phyloP scores from a whole-genome alignment of 1,284 basidiomycete genomes.

The Acaromyces ingoldii region DNA sequence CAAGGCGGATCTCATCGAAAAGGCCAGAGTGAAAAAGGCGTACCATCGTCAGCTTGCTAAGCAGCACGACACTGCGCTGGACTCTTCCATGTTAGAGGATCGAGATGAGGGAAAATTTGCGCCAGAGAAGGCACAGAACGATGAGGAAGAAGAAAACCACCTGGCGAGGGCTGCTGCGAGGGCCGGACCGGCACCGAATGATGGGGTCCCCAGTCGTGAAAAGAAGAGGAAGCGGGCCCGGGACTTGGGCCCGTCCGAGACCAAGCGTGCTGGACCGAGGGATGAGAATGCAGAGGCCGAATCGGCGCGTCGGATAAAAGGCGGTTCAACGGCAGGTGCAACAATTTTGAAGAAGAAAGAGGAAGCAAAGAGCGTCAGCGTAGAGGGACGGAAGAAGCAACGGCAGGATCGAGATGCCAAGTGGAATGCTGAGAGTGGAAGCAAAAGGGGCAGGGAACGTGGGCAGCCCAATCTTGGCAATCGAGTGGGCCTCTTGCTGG shows the following conservation, averaged over 20 bases:
- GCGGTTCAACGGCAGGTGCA: neutral
- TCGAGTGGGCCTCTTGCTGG: conserved; percentile 47
- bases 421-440: conserved; percentile 44
- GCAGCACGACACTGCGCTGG: conserved; percentile 6
- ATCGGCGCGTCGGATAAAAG: neutral
- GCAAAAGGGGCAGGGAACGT: conserved; percentile 28
- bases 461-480: conserved; percentile 48
- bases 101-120: conserved; percentile 32
- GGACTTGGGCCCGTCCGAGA: neutral
- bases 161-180: neutral
- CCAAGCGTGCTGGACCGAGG: neutral
- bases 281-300: conserved; percentile 18
- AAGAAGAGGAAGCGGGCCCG: neutral
- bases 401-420: conserved; percentile 30
- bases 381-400: conserved; percentile 1
- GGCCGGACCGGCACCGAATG: neutral
- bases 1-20: conserved; percentile 56
- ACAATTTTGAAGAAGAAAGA: neutral
- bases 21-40: conserved; percentile 57
- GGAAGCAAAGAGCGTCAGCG: neutral
- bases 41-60: conserved; percentile 53
- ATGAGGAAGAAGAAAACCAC: conserved; percentile 6
- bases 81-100: conserved; percentile 1
- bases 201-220: neutral
- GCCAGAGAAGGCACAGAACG: conserved; percentile 17